These are phyloP conservation scores for Monosporascus sp. DNA, from an alignment of 2,329 filamentous ascomycete species.

Conservation along the genomic window DNA sequence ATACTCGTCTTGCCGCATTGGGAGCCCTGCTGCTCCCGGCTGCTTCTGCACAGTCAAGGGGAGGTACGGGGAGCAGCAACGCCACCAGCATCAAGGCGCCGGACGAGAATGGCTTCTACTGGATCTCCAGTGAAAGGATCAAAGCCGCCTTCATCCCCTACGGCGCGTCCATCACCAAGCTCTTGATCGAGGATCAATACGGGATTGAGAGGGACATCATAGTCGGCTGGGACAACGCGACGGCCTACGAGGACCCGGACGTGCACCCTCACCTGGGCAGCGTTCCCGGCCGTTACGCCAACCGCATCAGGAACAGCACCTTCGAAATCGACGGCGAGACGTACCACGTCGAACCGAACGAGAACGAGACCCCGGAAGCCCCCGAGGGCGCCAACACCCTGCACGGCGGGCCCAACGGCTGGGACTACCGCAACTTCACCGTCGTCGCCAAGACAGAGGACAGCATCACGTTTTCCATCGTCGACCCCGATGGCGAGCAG, in stretches of 20 bases:
- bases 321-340: slow-evolving; percentile 60
- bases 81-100: slow-evolving; percentile 29
- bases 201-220: slow-evolving; percentile 67
- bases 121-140: slow-evolving; percentile 62
- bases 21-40: slow-evolving; percentile 26
- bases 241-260: slow-evolving; percentile 58
- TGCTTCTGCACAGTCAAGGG: slow-evolving; percentile 20
- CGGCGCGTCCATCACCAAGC: slow-evolving; percentile 66
- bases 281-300: slow-evolving; percentile 73
- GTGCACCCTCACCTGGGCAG: slow-evolving; percentile 67
- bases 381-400: slow-evolving; percentile 57
- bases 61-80: slow-evolving; percentile 13
- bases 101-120: slow-evolving; percentile 63
- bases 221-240: slow-evolving; percentile 70
- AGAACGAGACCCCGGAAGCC: slow-evolving; percentile 46
- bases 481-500: slow-evolving; percentile 66
- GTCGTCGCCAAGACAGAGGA: slow-evolving; percentile 60
- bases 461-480: slow-evolving; percentile 70
- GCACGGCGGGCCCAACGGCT: slow-evolving; percentile 65
- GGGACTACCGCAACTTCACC: slow-evolving; percentile 75
- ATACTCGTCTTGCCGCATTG: slow-evolving; percentile 19
- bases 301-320: slow-evolving; percentile 72
- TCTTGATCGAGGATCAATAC: slow-evolving; percentile 64
- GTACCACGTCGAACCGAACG: slow-evolving; percentile 59
- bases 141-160: slow-evolving; percentile 67